Conservation (phyloP, 2,329 filamentous ascomycete species). For the Didymella exigua region DNA sequence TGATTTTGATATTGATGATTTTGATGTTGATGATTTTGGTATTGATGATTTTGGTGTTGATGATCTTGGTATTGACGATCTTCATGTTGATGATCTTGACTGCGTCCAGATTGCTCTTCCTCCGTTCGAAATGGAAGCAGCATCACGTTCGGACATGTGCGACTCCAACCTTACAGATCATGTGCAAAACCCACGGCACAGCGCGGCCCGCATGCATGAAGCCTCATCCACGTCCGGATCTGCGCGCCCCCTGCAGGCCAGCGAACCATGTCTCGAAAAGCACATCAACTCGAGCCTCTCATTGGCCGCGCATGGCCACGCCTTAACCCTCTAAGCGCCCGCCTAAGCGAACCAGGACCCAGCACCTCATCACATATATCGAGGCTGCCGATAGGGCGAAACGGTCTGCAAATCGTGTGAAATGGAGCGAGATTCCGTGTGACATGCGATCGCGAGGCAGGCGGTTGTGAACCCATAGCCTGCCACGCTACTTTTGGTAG, state of each 20-base stretch:
- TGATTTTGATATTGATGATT: background rate
- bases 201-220: conserved; percentile 13
- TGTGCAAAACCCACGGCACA: conserved; percentile 15
- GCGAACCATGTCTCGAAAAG: background rate
- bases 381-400: too few species aligned
- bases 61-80: too few species aligned
- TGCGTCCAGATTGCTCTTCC: background rate
- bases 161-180: conserved; percentile 15
- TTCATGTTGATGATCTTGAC: background rate
- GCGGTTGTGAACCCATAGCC: too few species aligned
- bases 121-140: background rate
- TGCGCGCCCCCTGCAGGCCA: conserved; percentile 8
- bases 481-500: too few species aligned
- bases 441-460: background rate
- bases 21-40: background rate
- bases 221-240: conserved; percentile 1
- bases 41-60: background rate
- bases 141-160: conserved; percentile 1
- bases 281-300: background rate
- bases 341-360: conserved; percentile 7
- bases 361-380: background rate
- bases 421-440: conserved; percentile 8
- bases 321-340: conserved; percentile 9
- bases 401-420: conserved; percentile 2
- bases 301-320: conserved; percentile 9